Evolutionary conservation across 129 eudicot species (phyloP), one percentile per base, ranked within the genome.

Genomic region (Flaveria bidentis): DNA sequence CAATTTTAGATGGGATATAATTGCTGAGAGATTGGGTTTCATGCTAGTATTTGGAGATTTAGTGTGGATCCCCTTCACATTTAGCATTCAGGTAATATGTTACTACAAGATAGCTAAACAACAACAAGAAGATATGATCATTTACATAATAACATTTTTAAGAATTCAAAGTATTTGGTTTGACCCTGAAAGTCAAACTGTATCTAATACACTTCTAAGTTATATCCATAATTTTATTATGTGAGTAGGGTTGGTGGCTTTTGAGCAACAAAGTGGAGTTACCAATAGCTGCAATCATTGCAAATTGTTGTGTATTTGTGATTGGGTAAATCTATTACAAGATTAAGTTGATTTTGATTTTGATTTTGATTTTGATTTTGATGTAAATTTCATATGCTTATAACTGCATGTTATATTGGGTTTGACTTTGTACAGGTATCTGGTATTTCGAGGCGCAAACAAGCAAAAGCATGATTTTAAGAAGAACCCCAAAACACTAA

Each of bases 41-140:
- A 95, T 95, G 99, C 85, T 95, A 69, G 99, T 95, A 74, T 91
- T 95, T 80, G 99, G 99, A 50, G 97, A 95, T 87, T 82, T 95
- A 12, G 97, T 95, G 36, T 95, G 97, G 97, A 91, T 95, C 61
- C 99, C 99, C 71, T 95, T 91, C 84, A 91, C 99, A 42, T 95
- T 95, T 70, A 95, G 99, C 80, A 95, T 95, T 83, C 99, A 95
- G 99, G 99, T 84, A 88, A 60, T 66, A 64, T 72, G 73, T 72
- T 61, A 61, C 17, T 33, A 49, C 64, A 56, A 67, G 66, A 72
- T 60, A 66, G 28, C 45, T 14, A 47, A 57, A 0, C 30, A 45
- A 42, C 3, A 56, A 30, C 5, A 26, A 26, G 18, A 62, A 13
- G 9, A 23, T 7, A 22, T 22, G 22, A 30, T 57, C 42, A 47